Evolutionary conservation across 2,329 filamentous ascomycete species (phyloP).

Genomic region (Aspergillus eucalypticola): DNA sequence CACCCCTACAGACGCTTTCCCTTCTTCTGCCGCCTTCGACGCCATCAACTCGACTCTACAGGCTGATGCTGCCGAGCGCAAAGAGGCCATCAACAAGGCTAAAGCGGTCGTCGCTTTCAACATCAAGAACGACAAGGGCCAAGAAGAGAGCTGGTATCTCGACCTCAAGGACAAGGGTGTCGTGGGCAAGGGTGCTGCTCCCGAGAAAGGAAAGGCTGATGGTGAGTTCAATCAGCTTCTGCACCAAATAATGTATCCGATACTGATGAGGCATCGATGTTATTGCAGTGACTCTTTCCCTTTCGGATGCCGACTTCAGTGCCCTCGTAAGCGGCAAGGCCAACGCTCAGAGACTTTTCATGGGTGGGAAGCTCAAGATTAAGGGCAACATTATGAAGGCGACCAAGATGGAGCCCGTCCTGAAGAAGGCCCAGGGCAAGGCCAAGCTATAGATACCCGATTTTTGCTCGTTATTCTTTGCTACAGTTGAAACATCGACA

Average conservation of each 20-base stretch:
- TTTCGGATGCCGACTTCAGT: slow-evolving; percentile 84
- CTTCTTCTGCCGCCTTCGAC: slow-evolving; percentile 89
- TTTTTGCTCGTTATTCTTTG: slow-evolving; percentile 9
- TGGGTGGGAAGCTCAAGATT: slow-evolving; percentile 98
- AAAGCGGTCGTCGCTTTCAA: slow-evolving; percentile 87
- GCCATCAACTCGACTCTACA: slow-evolving; percentile 73
- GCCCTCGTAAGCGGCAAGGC: slow-evolving; percentile 82
- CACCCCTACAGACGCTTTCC: slow-evolving; percentile 68
- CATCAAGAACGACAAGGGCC: slow-evolving; percentile 80
- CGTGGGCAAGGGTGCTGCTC: slow-evolving; percentile 72
- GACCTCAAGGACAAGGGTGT: slow-evolving; percentile 89
- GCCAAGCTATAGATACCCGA: slow-evolving; percentile 70
- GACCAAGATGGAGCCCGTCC: slow-evolving; percentile 89
- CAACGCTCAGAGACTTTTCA: slow-evolving; percentile 93
- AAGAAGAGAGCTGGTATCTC: slow-evolving; percentile 87
- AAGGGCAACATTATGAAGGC: slow-evolving; percentile 98
- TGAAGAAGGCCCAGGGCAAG: slow-evolving; percentile 83
- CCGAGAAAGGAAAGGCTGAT: slow-evolving; percentile 73
- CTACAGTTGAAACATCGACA: background rate
- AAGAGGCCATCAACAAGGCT: slow-evolving; percentile 86
- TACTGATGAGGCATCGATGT: background rate
- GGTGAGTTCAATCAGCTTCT: slow-evolving; percentile 55
- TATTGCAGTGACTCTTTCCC: slow-evolving; percentile 71
- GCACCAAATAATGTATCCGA: background rate
- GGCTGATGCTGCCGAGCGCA: slow-evolving; percentile 69